Conservation (phyloP, 106 monocot genomes). For the Apostasia ramifera region DNA sequence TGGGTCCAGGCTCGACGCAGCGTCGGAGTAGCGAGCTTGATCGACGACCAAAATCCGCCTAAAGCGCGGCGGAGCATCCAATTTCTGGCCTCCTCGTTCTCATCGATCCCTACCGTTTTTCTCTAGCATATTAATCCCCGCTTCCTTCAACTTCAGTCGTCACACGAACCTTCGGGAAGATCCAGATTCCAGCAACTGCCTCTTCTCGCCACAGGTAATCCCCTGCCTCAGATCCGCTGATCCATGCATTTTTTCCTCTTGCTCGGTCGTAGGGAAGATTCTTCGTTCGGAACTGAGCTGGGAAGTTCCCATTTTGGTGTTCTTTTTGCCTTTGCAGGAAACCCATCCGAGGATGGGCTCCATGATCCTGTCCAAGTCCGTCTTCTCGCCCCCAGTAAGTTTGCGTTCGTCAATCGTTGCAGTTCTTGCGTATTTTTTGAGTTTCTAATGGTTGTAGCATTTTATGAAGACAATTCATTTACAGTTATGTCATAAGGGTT, state of each 20-base stretch:
- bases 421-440: neutral
- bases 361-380: constrained; percentile 19
- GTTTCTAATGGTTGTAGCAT: neutral
- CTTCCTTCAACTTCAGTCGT: no score
- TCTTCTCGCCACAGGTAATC: neutral
- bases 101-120: no score
- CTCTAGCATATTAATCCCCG: no score
- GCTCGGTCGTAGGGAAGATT: neutral
- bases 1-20: no score
- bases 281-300: neutral
- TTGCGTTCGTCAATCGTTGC: neutral
- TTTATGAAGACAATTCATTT: neutral
- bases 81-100: no score
- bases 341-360: constrained; percentile 20
- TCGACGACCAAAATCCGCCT: no score
- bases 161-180: no score
- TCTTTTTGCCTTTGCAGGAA: constrained; percentile 3
- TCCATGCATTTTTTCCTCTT: neutral
- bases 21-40: no score
- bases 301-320: neutral
- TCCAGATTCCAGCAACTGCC: neutral
- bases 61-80: no score
- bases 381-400: constrained; percentile 13
- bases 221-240: neutral
- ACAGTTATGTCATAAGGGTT: no score